Evolutionary conservation across 176 grass and related monocot species (phyloP).

Genomic region (Otatea glauca): DNA sequence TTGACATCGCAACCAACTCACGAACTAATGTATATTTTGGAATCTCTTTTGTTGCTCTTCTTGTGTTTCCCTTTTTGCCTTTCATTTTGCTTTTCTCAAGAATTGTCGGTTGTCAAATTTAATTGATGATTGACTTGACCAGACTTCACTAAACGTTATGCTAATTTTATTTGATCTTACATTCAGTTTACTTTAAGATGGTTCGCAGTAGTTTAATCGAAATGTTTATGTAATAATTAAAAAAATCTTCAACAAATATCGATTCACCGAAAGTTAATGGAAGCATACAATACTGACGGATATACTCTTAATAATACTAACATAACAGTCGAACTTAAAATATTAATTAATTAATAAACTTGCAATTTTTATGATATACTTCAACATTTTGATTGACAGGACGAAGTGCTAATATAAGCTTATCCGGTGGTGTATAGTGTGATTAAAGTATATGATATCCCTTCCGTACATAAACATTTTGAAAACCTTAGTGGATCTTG

Average conservation of each 20-base stretch:
- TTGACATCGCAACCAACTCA: slow-evolving; percentile 68
- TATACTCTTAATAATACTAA: neutral
- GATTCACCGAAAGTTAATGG: neutral
- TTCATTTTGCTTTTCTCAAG: slow-evolving; percentile 2
- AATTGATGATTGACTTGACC: neutral
- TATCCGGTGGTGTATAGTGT: neutral
- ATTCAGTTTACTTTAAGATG: neutral
- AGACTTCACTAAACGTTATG: neutral
- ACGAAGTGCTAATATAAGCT: neutral
- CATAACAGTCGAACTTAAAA: neutral
- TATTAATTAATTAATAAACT: neutral
- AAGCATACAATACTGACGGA: neutral
- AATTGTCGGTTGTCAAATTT: neutral
- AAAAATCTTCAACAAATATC: neutral
- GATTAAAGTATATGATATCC: neutral
- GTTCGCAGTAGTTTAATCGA: neutral
- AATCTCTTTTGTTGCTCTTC: slow-evolving; percentile 18
- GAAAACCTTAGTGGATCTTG: slow-evolving; percentile 2
- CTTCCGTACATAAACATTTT: slow-evolving; percentile 1
- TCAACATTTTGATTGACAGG: neutral
- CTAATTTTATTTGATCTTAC: neutral
- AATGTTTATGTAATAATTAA: neutral
- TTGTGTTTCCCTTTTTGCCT: neutral
- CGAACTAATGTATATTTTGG: slow-evolving; percentile 59
- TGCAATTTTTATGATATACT: neutral